Base-by-base conservation (phyloP, 768 basidiomycete genomes). In the Psilocybe cyanescens region DNA sequence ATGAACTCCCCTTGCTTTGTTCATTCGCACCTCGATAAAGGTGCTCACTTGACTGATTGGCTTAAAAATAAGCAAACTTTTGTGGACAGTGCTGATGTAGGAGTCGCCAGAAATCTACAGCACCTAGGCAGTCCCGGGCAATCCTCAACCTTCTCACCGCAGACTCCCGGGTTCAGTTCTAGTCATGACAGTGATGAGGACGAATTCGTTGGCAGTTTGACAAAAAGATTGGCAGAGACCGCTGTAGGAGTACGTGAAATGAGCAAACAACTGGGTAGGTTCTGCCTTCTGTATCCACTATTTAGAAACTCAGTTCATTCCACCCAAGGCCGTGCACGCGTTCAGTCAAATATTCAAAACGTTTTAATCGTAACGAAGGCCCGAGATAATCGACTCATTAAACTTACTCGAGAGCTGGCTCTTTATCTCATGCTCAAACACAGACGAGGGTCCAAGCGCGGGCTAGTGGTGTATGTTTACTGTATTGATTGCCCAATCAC, bases 351-450 rank as follows among this genome's bases (percentile, higher is more conserved):
- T 70, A 95, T 99, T 59, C 95, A 98, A 74, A 94, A 86, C 61
- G 83, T 99, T 65, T 83, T 99, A 60, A 94, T 99, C 72, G 89
- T 99, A 66, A 99, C 97, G 48, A 99, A 99, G 76, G 97, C 97
- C 41, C 83, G 96, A 55, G 97, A 99, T 79, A 99, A 99, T 72
- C 83, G 94, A 56, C 86, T 99, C 55, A 99, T 99, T 80, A 90
- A 91, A 71, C 84, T 99, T 50, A 99, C 97, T 0, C 85, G 96
- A 52, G 89, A 99, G 72, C 84, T 99, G 35, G 95, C 97, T 0
- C 79, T 99, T 17, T 98, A 96, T 75, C 87, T 99, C 60, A 99
- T 99, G 97, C 79, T 88, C 61, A 97, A 92, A 76, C 86, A 79
- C n/a, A 81, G 84, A 14, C 79, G 81, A 51, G 85, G 86, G 17